Percentiles rank a stretch among this genome's conserved stretches.
Evolutionary conservation across 805 yeast species (phyloP).

Genomic region (Yarrowia sp.): DNA sequence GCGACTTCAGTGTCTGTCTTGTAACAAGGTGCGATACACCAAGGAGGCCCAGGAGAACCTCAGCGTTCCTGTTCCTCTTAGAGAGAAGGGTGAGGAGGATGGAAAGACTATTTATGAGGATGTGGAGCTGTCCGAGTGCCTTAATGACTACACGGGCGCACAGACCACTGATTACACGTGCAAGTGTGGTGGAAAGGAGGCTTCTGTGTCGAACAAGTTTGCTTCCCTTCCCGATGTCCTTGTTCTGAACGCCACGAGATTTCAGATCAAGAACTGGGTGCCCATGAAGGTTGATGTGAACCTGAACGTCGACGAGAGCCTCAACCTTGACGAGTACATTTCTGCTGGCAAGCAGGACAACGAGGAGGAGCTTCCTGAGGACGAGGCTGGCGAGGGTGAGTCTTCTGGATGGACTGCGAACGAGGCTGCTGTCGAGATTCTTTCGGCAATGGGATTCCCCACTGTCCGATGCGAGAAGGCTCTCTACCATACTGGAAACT

Average conservation of each 20-base stretch:
- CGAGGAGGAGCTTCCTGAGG: constrained; percentile 45
- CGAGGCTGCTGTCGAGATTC: constrained; percentile 48
- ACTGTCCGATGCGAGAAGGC: constrained; percentile 64
- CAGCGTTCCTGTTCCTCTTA: constrained; percentile 54
- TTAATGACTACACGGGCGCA: constrained; percentile 46
- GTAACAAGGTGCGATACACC: constrained; percentile 59
- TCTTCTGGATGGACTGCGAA: constrained; percentile 45
- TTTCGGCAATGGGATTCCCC: constrained; percentile 86
- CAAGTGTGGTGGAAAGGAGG: constrained; percentile 47
- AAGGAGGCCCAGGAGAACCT: constrained; percentile 60
- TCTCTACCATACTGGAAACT: constrained; percentile 68
- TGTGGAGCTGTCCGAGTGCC: constrained; percentile 51
- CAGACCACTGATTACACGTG: constrained; percentile 67
- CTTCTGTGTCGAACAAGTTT: constrained; percentile 50
- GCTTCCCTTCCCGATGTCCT: constrained; percentile 67
- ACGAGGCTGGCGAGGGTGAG: constrained; percentile 30
- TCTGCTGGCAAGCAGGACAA: constrained; percentile 45
- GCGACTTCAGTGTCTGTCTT: constrained; percentile 56
- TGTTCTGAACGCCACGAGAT: constrained; percentile 72
- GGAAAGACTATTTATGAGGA: constrained; percentile 50
- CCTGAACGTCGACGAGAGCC: constrained; percentile 48
- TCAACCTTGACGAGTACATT: constrained; percentile 45
- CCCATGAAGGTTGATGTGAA: constrained; percentile 82
- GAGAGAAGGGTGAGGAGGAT: constrained; percentile 38
- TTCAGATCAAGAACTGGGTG: constrained; percentile 83